Conservation (phyloP, 83 land plant species). For the Thuja plicata region DNA sequence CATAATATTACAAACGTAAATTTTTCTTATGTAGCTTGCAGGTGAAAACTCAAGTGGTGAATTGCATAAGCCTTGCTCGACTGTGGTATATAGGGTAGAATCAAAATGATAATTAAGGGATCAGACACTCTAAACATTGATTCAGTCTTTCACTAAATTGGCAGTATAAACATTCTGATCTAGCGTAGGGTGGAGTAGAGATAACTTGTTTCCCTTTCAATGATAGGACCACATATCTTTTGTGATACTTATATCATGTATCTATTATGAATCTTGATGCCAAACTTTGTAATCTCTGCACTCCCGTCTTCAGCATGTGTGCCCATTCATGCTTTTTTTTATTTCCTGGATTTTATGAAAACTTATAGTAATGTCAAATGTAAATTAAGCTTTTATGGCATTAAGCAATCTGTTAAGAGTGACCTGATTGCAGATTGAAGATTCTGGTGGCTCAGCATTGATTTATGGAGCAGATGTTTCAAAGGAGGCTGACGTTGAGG, state of each 20-base stretch:
- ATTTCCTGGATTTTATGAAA: neutral
- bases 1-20: neutral
- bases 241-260: neutral
- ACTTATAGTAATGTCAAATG: neutral
- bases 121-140: neutral
- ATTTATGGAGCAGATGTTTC: slow-evolving; percentile 92
- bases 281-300: neutral
- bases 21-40: neutral
- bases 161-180: neutral
- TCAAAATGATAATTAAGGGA: neutral
- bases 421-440: slow-evolving; percentile 63
- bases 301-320: neutral
- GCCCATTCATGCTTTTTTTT: neutral
- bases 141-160: neutral
- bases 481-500: slow-evolving; percentile 87
- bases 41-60: neutral
- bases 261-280: neutral
- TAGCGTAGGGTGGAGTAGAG: neutral
- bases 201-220: neutral
- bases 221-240: neutral
- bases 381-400: neutral
- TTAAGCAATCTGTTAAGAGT: slow-evolving; percentile 8
- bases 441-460: slow-evolving; percentile 80
- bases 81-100: neutral
- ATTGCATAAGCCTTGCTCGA: neutral